These are phyloP conservation scores for Colletotrichum spinosum DNA, from an alignment of 2,329 filamentous ascomycete species.

Conservation along the genomic window DNA sequence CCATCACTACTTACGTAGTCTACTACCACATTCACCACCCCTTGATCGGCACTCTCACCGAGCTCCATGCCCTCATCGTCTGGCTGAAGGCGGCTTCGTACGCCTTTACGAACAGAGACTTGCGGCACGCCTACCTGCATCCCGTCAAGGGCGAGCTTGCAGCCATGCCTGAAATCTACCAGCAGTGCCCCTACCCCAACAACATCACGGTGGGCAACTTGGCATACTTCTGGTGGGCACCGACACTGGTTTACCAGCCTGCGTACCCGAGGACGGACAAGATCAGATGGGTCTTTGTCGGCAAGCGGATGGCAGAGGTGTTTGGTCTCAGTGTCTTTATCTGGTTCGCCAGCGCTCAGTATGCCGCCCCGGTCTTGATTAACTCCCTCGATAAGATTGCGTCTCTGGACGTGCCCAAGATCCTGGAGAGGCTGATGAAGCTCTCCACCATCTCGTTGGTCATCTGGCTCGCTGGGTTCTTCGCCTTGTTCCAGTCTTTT, in stretches of 20 bases:
- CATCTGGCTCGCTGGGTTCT: conserved; percentile 98
- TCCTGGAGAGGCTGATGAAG: conserved; percentile 92
- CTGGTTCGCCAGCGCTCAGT: conserved; percentile 95
- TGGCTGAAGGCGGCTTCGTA: conserved; percentile 98
- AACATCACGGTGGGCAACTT: conserved; percentile 93
- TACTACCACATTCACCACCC: conserved; percentile 95
- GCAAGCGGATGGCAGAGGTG: conserved; percentile 84
- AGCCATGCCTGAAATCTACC: conserved; percentile 84
- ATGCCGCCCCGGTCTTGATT: conserved; percentile 87
- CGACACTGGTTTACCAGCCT: conserved; percentile 95
- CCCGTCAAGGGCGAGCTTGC: conserved; percentile 74
- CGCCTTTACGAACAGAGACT: conserved; percentile 94
- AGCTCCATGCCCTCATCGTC: conserved; percentile 92
- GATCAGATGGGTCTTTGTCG: conserved; percentile 89
- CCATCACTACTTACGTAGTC: conserved; percentile 84
- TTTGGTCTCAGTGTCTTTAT: conserved; percentile 86
- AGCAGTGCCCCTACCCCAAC: conserved; percentile 84
- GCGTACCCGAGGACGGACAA: conserved; percentile 88
- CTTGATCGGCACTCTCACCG: conserved; percentile 89
- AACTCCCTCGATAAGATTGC: conserved; percentile 93
- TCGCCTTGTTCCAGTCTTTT: conserved; percentile 92
- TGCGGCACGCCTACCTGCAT: conserved; percentile 90
- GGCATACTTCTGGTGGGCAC: conserved; percentile 97
- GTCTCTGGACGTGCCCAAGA: conserved; percentile 81
- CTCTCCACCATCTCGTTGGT: conserved; percentile 94